A percentile compares a stretch with the other conserved stretches of the same genome.
These are phyloP conservation scores for Apostasia ramifera DNA, from an alignment of 106 monocot species.

Conservation along the genomic window DNA sequence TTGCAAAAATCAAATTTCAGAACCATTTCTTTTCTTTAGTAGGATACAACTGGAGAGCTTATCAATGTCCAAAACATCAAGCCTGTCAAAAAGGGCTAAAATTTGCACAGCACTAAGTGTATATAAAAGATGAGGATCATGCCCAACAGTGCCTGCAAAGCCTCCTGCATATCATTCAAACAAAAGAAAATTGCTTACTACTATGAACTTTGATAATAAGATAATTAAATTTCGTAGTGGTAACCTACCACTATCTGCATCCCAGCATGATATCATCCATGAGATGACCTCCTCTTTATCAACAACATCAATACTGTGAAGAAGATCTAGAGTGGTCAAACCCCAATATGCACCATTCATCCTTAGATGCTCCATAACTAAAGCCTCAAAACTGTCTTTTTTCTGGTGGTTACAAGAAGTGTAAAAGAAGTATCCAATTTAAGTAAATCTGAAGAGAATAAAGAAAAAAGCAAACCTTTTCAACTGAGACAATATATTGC, in stretches of 20 bases:
- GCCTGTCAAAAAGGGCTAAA: constrained; percentile 61
- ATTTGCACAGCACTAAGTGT: constrained; percentile 93
- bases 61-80: constrained; percentile 66
- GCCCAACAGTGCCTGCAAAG: constrained; percentile 80
- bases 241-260: constrained; percentile 48
- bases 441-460: neutral
- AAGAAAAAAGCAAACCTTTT: constrained; percentile 45
- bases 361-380: constrained; percentile 80
- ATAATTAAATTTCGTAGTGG: neutral
- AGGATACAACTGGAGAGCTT: constrained; percentile 88
- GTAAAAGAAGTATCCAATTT: neutral
- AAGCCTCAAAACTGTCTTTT: constrained; percentile 75
- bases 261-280: constrained; percentile 78
- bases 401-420: constrained; percentile 20
- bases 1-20: no score
- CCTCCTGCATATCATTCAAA: constrained; percentile 45
- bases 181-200: neutral
- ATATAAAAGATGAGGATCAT: constrained; percentile 80
- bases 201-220: no score
- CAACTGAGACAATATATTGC: constrained; percentile 66
- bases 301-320: constrained; percentile 53
- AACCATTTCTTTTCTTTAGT: neutral
- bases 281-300: constrained; percentile 56
- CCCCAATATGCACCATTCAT: constrained; percentile 97
- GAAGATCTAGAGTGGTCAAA: constrained; percentile 82